Conservation (phyloP, 306 rosid genomes). For the Sesbania bispinosa region DNA sequence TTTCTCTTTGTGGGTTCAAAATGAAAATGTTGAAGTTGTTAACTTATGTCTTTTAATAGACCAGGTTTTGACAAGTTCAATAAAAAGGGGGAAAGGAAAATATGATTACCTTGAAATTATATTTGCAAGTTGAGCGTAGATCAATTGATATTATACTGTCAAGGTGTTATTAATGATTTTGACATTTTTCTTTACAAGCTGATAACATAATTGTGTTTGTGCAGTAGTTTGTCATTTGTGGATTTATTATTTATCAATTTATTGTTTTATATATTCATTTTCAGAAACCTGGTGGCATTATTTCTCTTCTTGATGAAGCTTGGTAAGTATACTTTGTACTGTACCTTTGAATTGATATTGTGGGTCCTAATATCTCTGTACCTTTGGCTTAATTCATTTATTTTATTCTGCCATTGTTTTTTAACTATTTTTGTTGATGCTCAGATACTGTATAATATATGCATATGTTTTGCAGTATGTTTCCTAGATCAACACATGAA, state of each 20-base stretch:
- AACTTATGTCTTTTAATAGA: not conserved
- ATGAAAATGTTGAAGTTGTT: not conserved
- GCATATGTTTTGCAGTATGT: conserved; percentile 71
- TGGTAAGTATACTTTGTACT: conserved; percentile 56
- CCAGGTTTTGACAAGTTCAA: not conserved
- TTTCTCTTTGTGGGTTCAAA: not conserved
- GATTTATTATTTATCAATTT: conserved; percentile 5
- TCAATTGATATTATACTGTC: not conserved
- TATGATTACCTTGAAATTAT: conserved; percentile 11
- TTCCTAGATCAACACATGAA: conserved; percentile 98
- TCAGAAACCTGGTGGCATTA: conserved; percentile 99
- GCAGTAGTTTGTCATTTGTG: conserved; percentile 10
- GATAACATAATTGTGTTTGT: not conserved
- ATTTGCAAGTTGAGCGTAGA: conserved; percentile 7
- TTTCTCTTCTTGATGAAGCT: conserved; percentile 98
- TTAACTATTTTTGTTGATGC: conserved; percentile 13
- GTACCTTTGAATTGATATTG: conserved; percentile 15
- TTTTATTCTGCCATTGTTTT: conserved; percentile 2
- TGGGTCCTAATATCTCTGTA: conserved; percentile 16
- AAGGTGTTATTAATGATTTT: not conserved
- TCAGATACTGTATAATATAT: conserved; percentile 22
- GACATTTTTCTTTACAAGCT: conserved; percentile 6
- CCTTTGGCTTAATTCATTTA: conserved; percentile 11
- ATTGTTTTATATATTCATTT: conserved; percentile 25
- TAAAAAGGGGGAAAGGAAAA: not conserved